Conservation (phyloP, 768 basidiomycete genomes). For the Artomyces pyxidatus region DNA sequence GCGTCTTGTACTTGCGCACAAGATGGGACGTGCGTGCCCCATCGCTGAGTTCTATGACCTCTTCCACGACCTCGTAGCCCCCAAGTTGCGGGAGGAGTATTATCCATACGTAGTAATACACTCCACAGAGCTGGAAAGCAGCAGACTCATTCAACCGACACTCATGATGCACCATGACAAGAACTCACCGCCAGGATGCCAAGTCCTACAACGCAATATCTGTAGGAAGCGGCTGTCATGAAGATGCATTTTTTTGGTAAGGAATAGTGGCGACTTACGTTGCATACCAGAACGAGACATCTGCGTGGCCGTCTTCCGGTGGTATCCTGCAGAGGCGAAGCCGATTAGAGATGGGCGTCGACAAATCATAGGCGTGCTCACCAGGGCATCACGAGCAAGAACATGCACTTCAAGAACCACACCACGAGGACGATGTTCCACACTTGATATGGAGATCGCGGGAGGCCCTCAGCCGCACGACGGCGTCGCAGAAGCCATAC, state of each 20-base stretch:
- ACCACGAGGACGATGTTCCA: slow-evolving; percentile 17
- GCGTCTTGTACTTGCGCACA: slow-evolving; percentile 6
- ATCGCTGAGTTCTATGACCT: slow-evolving; percentile 18
- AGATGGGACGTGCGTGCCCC: slow-evolving; percentile 13
- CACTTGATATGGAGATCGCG: slow-evolving; percentile 17
- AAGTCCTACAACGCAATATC: slow-evolving; percentile 23
- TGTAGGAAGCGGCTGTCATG: slow-evolving; percentile 5
- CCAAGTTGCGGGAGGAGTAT: slow-evolving; percentile 34
- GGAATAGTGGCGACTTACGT: slow-evolving; percentile 11
- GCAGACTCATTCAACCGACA: not conserved
- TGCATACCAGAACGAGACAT: slow-evolving; percentile 26
- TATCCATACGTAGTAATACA: slow-evolving; percentile 33
- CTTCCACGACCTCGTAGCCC: slow-evolving; percentile 38
- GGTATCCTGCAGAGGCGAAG: slow-evolving; percentile 17
- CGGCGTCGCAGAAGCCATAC: slow-evolving; percentile 25
- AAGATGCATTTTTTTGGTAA: not conserved
- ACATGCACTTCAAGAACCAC: slow-evolving; percentile 18
- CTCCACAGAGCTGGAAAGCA: slow-evolving; percentile 14
- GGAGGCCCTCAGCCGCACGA: slow-evolving; percentile 18
- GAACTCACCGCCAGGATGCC: slow-evolving; percentile 20
- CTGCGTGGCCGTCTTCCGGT: slow-evolving; percentile 21
- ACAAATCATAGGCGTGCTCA: too few relatives aligned
- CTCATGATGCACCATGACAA: not conserved
- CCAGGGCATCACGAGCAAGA: slow-evolving; percentile 29
- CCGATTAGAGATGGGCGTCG: too few relatives aligned